phyloP scores from a whole-genome alignment of 257 asterid genomes.

The Plantago ovata region DNA sequence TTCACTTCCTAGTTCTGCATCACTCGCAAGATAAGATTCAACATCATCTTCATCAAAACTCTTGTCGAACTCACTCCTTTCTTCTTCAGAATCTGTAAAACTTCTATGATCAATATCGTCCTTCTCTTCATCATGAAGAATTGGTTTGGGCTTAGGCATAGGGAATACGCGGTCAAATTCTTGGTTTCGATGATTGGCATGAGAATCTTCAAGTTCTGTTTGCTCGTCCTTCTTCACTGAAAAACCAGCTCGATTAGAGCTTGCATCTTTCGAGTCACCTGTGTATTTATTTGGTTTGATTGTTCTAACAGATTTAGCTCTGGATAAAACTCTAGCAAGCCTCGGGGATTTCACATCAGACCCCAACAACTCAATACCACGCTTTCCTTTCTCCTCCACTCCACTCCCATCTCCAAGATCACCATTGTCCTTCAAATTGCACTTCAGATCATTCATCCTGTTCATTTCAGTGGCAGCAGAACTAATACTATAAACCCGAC shows the following conservation, averaged over 20 bases:
- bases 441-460: slow-evolving; percentile 20
- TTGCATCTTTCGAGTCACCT: slow-evolving; percentile 27
- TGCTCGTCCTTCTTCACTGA: neutral
- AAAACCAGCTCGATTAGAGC: slow-evolving; percentile 22
- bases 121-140: slow-evolving; percentile 28
- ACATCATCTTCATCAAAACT: slow-evolving; percentile 37
- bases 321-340: slow-evolving; percentile 33
- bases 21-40: slow-evolving; percentile 24
- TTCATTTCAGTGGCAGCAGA: slow-evolving; percentile 39
- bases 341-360: slow-evolving; percentile 35
- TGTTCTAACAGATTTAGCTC: slow-evolving; percentile 81
- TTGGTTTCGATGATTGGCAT: slow-evolving; percentile 18
- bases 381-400: slow-evolving; percentile 30
- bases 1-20: slow-evolving; percentile 69
- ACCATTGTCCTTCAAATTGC: slow-evolving; percentile 14
- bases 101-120: slow-evolving; percentile 23
- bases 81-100: slow-evolving; percentile 23
- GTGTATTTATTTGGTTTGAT: slow-evolving; percentile 35
- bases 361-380: slow-evolving; percentile 23
- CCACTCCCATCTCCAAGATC: slow-evolving; percentile 28
- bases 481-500: slow-evolving; percentile 26
- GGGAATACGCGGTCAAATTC: slow-evolving; percentile 25
- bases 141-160: slow-evolving; percentile 36
- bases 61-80: slow-evolving; percentile 26
- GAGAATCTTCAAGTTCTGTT: slow-evolving; percentile 27